These are phyloP conservation scores for Cercospora sp. DNA, from an alignment of 2,329 filamentous ascomycete species.

Conservation along the genomic window DNA sequence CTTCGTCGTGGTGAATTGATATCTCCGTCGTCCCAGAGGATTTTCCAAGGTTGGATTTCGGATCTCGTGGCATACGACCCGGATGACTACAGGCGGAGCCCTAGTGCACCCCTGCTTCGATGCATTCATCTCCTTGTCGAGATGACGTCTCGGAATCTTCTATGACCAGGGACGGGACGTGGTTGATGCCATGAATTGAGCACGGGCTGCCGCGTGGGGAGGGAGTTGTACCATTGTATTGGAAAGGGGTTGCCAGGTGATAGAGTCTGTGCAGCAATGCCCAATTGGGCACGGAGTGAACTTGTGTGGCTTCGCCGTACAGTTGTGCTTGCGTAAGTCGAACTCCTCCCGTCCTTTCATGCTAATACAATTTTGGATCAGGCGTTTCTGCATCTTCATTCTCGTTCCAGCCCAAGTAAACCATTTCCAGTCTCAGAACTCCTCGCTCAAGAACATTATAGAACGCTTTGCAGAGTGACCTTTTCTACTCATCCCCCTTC, in stretches of 20 bases:
- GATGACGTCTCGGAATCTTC: neutral
- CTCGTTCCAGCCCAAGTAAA: neutral
- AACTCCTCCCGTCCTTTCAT: neutral
- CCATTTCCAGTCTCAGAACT: neutral
- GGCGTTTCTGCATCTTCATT: neutral
- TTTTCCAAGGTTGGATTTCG: neutral
- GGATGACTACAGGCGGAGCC: neutral
- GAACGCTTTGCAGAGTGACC: neutral
- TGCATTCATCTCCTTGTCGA: neutral
- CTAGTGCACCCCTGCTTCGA: neutral
- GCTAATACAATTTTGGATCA: no score
- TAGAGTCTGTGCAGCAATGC: neutral
- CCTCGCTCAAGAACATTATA: neutral
- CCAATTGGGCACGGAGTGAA: neutral
- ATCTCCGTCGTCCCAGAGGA: neutral
- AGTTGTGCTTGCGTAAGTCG: neutral
- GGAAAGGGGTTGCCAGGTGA: neutral
- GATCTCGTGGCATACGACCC: neutral
- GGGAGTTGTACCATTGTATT: neutral
- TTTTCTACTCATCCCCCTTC: constrained; percentile 45
- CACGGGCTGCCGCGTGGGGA: neutral
- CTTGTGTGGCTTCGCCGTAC: neutral
- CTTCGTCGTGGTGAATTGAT: neutral
- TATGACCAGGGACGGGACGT: neutral
- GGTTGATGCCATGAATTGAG: neutral